Evolutionary conservation across 129 eudicot genomes (phyloP), one percentile per base, ranked within the genome.

Genomic region (Smallanthus sonchifolius): DNA sequence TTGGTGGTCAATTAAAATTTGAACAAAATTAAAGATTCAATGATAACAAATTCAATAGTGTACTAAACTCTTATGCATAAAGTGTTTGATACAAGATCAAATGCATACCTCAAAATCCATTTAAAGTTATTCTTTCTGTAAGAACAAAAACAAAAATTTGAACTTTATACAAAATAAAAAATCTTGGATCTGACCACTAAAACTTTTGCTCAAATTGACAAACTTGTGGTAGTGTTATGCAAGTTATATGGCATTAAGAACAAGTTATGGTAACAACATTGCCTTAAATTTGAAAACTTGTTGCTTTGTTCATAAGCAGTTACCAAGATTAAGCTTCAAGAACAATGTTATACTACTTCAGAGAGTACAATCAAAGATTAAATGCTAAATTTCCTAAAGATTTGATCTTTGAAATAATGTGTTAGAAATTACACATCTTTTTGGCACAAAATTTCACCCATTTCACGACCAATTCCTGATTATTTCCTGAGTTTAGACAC

Each of bases 31-130:
- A 10, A 57, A 24, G 19, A 51, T 11, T n/a, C 39, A 43, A 28
- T 44, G 30, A 43, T 9, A 77, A 4, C 7, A 44, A 52, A 24
- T 24, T n/a, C 34, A 40, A 20, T 19, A 13, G 13, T 45, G 3
- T 6, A n/a, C 9, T 35, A 37, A n/a, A 0, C 42, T 40, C 77
- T 55, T 40, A 34, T 74, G 34, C 69, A 28, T 60, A 34, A 47
- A 47, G 2, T 47, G 52, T 11, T 15, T 15, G 24, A 80, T 44
- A 44, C 28, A 56, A 74, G 49, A 74, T 30, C 38, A 10, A 56
- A 32, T 73, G 10, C 67, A 37, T 76, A 79, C 84, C 84, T 84
- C 77, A 73, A 13, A 51, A 40, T 9, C 56, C 20, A n/a, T n/a
- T n/a, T n/a, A n/a, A n/a, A n/a, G n/a, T n/a, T n/a, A n/a, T n/a